Conservation (phyloP, 176 grass and related monocot genomes). For the Zea luxurians region DNA sequence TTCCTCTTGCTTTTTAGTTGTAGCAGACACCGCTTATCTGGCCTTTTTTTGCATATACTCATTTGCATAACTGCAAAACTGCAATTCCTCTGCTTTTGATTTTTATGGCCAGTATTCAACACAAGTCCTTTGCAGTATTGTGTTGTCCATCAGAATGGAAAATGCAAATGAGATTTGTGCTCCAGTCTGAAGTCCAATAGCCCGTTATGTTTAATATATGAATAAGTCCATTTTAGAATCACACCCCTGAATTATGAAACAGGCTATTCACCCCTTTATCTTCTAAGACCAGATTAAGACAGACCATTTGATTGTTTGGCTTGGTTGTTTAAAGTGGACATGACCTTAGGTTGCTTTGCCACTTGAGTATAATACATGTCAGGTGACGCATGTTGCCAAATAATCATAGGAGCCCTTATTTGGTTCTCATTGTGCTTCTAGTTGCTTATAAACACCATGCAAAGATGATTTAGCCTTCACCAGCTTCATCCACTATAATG, state of each 20-base stretch:
- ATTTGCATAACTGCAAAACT: background rate
- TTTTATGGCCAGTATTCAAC: constrained; percentile 5
- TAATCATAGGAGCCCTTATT: background rate
- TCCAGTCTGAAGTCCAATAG: background rate
- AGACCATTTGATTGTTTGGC: background rate
- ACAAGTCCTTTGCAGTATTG: background rate
- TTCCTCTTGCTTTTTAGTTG: constrained; percentile 18
- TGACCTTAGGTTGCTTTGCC: background rate
- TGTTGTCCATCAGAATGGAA: constrained; percentile 29
- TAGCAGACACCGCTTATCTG: background rate
- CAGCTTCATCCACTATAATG: background rate
- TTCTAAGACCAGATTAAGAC: background rate
- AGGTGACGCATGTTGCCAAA: background rate
- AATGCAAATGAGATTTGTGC: constrained; percentile 12
- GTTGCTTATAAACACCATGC: background rate
- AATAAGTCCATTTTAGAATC: background rate
- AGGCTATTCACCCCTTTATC: background rate
- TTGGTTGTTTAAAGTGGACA: background rate
- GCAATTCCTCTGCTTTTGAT: constrained; percentile 3
- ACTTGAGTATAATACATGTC: background rate
- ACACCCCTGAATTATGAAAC: background rate
- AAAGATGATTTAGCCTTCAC: background rate
- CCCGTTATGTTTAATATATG: background rate
- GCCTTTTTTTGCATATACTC: background rate
- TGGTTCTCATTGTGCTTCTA: background rate